Conservation (phyloP, 495 filamentous ascomycete genomes). For the Trichoderma gamsii region DNA sequence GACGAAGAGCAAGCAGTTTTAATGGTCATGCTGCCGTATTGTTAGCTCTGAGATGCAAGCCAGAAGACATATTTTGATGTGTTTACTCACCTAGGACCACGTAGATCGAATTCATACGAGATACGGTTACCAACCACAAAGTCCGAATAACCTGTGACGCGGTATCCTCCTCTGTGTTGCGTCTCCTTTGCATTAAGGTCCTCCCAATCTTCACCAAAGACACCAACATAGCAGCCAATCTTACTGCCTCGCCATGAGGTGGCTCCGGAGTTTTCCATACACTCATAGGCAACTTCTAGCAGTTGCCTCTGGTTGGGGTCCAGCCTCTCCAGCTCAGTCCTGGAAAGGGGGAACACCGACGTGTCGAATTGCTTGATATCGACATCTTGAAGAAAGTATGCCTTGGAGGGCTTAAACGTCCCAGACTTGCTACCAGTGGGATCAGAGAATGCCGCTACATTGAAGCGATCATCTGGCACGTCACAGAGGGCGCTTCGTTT, state of each 20-base stretch:
- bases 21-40: constrained; percentile 31
- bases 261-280: constrained; percentile 44
- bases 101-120: constrained; percentile 32
- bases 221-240: constrained; percentile 41
- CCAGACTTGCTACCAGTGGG: not conserved
- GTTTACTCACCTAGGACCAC: constrained; percentile 41
- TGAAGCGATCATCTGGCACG: constrained; percentile 5
- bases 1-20: constrained; percentile 49
- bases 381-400: constrained; percentile 35
- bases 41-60: constrained; percentile 30
- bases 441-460: not conserved
- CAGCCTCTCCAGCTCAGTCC: constrained; percentile 32
- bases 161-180: constrained; percentile 24
- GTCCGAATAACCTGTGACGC: constrained; percentile 26
- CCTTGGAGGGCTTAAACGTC: constrained; percentile 15
- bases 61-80: constrained; percentile 31
- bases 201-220: constrained; percentile 37
- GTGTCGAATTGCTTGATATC: constrained; percentile 31
- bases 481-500: not conserved
- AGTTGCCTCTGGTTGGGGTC: constrained; percentile 51
- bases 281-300: constrained; percentile 44
- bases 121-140: constrained; percentile 32
- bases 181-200: constrained; percentile 32
- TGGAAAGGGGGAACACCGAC: constrained; percentile 37
- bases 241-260: constrained; percentile 35